Percentiles rank a stretch among this genome's conserved stretches.
Conservation (phyloP, 371 early-diverging fungal species). For the Basidiobolus meristosporus region DNA sequence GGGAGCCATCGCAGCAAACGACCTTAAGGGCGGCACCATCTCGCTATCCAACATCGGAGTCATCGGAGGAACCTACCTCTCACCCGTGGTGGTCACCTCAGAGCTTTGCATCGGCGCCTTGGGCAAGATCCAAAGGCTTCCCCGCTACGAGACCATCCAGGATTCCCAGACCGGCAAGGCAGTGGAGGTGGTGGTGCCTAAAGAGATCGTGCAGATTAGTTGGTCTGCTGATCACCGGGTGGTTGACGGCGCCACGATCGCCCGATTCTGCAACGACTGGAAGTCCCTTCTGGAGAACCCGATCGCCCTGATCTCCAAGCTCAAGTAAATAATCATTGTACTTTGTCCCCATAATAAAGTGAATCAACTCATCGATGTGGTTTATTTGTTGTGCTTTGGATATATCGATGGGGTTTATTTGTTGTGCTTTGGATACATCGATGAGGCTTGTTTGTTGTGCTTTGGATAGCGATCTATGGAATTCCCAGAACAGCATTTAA, state of each 20-base stretch:
- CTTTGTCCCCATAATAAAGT: too few species aligned
- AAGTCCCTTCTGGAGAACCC: slow-evolving; percentile 75
- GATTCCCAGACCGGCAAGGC: slow-evolving; percentile 18
- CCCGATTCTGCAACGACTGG: slow-evolving; percentile 76
- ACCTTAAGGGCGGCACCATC: slow-evolving; percentile 71
- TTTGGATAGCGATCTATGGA: too few species aligned
- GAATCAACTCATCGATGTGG: too few species aligned
- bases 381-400: too few species aligned
- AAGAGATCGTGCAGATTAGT: slow-evolving; percentile 57
- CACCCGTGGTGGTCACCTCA: slow-evolving; percentile 75
- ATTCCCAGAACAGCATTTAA: too few species aligned
- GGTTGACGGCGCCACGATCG: slow-evolving; percentile 94
- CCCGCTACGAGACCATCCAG: slow-evolving; percentile 46
- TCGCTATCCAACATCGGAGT: slow-evolving; percentile 90
- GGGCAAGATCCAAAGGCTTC: slow-evolving; percentile 66
- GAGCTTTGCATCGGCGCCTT: slow-evolving; percentile 87
- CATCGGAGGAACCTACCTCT: slow-evolving; percentile 80
- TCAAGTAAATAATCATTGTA: slow-evolving; percentile 17
- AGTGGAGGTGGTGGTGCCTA: slow-evolving; percentile 42
- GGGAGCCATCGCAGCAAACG: slow-evolving; percentile 38
- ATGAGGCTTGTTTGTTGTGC: too few species aligned
- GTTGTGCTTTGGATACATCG: too few species aligned
- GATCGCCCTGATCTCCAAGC: slow-evolving; percentile 25
- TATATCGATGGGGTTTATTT: too few species aligned
- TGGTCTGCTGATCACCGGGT: slow-evolving; percentile 94